phyloP scores from a whole-genome alignment of 1,139 yeast species.

The Blastobotrys proliferans region DNA sequence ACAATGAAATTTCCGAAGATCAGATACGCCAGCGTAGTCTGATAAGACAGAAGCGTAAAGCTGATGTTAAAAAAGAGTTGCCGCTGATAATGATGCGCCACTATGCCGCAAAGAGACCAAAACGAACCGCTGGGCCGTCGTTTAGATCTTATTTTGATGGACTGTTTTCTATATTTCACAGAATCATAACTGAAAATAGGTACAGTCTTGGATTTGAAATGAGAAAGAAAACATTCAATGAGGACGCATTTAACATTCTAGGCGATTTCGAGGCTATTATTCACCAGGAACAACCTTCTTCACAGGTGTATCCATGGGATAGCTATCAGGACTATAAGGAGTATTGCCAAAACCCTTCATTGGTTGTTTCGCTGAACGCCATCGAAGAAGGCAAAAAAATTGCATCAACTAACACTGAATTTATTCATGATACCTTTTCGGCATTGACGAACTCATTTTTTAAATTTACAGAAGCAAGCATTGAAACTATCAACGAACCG shows the following conservation, averaged over 20 bases:
- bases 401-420: background rate
- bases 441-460: constrained; percentile 6
- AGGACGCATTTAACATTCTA: background rate
- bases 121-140: too few relatives aligned
- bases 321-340: constrained; percentile 9
- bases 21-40: too few relatives aligned
- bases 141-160: too few relatives aligned
- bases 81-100: too few relatives aligned
- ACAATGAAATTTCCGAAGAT: too few relatives aligned
- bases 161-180: too few relatives aligned
- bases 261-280: background rate
- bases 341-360: constrained; percentile 7
- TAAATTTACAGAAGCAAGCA: constrained; percentile 1
- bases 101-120: too few relatives aligned
- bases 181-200: too few relatives aligned
- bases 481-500: constrained; percentile 2
- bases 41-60: too few relatives aligned
- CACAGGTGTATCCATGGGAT: constrained; percentile 8
- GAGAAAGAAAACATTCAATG: background rate
- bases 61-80: too few relatives aligned
- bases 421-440: constrained; percentile 2
- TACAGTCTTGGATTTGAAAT: too few relatives aligned
- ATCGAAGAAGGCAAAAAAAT: constrained; percentile 1
- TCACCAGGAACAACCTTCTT: background rate
- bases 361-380: constrained; percentile 1